A percentile compares a stretch with the other conserved stretches of the same genome.
These are phyloP conservation scores for Wallacemonas collosoma DNA, from an alignment of 208 protist genomes.

Conservation along the genomic window DNA sequence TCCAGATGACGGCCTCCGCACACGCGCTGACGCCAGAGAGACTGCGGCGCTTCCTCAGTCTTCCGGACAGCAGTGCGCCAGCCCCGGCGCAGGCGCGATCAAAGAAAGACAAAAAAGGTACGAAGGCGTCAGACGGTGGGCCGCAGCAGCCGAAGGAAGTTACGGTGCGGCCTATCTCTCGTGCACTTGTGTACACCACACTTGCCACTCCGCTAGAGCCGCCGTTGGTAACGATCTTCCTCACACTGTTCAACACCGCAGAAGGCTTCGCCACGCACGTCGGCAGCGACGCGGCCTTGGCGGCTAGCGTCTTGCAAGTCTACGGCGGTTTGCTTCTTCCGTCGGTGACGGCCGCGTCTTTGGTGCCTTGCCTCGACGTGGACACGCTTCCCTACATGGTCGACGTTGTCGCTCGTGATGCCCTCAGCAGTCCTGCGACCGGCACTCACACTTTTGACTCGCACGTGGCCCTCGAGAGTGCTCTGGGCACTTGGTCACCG, in stretches of 20 bases:
- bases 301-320: slow-evolving; percentile 44
- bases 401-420: slow-evolving; percentile 43
- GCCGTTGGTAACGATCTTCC: slow-evolving; percentile 51
- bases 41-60: slow-evolving; percentile 50
- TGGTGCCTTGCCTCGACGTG: slow-evolving; percentile 53
- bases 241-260: slow-evolving; percentile 56
- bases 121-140: too few species aligned
- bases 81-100: neutral
- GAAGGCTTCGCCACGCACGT: slow-evolving; percentile 55
- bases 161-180: slow-evolving; percentile 13
- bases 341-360: slow-evolving; percentile 41
- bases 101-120: slow-evolving; percentile 13
- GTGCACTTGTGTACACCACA: slow-evolving; percentile 40
- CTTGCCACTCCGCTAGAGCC: slow-evolving; percentile 44
- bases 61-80: slow-evolving; percentile 13
- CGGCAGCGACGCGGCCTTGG: slow-evolving; percentile 49
- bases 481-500: slow-evolving; percentile 11
- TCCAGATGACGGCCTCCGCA: slow-evolving; percentile 43
- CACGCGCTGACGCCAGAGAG: slow-evolving; percentile 41
- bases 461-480: neutral
- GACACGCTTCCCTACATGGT: slow-evolving; percentile 60
- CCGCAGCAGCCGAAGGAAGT: too few species aligned
- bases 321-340: slow-evolving; percentile 55
- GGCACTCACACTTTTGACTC: neutral
- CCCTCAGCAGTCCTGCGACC: too few species aligned